Base-by-base conservation (phyloP, 2,329 filamentous ascomycete genomes). In the Cadophora sp. region DNA sequence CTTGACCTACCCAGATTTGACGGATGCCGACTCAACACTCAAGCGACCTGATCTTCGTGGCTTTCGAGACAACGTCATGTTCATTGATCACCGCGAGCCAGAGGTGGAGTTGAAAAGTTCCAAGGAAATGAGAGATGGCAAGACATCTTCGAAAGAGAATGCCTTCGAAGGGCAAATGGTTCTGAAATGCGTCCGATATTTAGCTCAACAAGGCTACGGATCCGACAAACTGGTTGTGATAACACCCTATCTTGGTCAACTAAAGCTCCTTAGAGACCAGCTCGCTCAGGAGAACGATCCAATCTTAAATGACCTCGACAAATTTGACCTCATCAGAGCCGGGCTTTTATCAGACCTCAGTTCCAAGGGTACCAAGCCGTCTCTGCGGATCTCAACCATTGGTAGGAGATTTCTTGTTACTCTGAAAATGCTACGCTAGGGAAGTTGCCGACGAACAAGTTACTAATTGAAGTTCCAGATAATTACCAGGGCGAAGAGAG, bases 401-500 rank as follows among this genome's bases (percentile, higher is more conserved):
- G 89, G 89, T 91, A 78, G 76, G 85, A 19, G 24, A 46, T 46
- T 50, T n/a, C 8, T 9, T 22, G 11, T 22, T 19, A 8, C 14
- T 31, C 6, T 24, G 2, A 27, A 2, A 40, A 55, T 22, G 6
- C 4, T 8, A 22, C 24, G 14, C 3, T 43, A 12, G 37, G 14
- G 14, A 12, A 43, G 14, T 46, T n/a, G 16, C 22, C 55, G 8
- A 40, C 12, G 14, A 8, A 16, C 14, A 16, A 40, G 3, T 9
- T 53, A 56, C 64, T 60, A 43, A 65, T 19, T 56, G 62, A 46
- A 29, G 19, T 24, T 62, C 24, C 68, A 90, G 91, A 94, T 69
- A 94, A 94, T 69, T 94, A 91, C 67, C 92, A 94, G 76, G 91
- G 92, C 1, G 91, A 94, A 74, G 91, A 94, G 71, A 89, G 87